phyloP scores from a whole-genome alignment of 2,329 filamentous ascomycete species.

The Periconia digitata region DNA sequence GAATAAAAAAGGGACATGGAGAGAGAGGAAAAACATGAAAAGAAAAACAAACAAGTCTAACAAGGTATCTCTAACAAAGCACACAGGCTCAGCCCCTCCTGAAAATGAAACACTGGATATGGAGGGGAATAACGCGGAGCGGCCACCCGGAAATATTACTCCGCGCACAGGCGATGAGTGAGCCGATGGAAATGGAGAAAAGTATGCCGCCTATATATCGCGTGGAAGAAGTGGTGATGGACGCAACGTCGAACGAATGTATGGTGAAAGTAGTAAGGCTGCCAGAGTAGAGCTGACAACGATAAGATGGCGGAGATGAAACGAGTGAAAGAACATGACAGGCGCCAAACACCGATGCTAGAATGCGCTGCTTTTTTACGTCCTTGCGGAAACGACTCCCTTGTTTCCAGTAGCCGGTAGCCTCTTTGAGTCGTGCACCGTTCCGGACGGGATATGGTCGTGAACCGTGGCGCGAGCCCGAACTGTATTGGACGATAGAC shows the following conservation, averaged over 20 bases:
- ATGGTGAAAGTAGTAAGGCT: slow-evolving; percentile 3
- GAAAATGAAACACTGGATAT: slow-evolving; percentile 22
- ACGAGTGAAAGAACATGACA: slow-evolving; percentile 27
- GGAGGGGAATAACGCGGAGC: slow-evolving; percentile 17
- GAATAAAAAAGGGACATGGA: slow-evolving; percentile 13
- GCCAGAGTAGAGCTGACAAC: slow-evolving; percentile 10
- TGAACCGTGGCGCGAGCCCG: slow-evolving; percentile 32
- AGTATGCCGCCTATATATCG: slow-evolving; percentile 29
- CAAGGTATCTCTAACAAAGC: slow-evolving; percentile 31
- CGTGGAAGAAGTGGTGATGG: slow-evolving; percentile 1
- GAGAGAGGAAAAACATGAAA: slow-evolving; percentile 26
- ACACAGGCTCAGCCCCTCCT: slow-evolving; percentile 13
- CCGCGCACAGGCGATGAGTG: not conserved
- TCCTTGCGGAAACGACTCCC: slow-evolving; percentile 17
- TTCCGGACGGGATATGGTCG: slow-evolving; percentile 42
- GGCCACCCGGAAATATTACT: not conserved
- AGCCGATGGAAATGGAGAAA: slow-evolving; percentile 5
- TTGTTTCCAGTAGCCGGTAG: slow-evolving; percentile 16
- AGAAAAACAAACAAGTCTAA: slow-evolving; percentile 26
- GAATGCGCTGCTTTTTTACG: slow-evolving; percentile 26
- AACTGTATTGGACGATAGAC: slow-evolving; percentile 28
- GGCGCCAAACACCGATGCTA: slow-evolving; percentile 34
- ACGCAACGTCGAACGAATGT: slow-evolving; percentile 22
- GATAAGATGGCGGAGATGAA: slow-evolving; percentile 22
- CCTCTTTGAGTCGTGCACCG: slow-evolving; percentile 35